Evolutionary conservation across 805 yeast genomes (phyloP), one percentile per base, ranked within the genome.

Genomic region (Candida tibetensis): DNA sequence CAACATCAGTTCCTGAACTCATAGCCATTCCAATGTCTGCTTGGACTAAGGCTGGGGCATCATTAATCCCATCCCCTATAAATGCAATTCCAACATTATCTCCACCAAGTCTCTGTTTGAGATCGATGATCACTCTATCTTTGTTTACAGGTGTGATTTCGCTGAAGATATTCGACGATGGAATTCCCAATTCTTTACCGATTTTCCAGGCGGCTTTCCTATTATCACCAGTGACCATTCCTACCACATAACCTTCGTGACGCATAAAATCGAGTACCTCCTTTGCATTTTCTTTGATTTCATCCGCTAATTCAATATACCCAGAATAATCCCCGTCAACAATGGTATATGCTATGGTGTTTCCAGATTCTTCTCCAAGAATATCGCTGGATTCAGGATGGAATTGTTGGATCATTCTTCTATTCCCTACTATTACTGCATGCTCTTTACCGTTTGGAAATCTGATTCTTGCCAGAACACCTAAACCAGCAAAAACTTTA

Each of bases 31-130:
- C 99, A 14, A 93, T 64, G 48, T 89, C 87, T 1, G 96, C 85
- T 39, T 83, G 75, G 1, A 87, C 95, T 39, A 93, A 72, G 0
- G 98, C 98, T 0, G 99, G 97, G 0, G 98, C 95, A 58, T 93
- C 99, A 60, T 93, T 93, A 48, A 93, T 86, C 42, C 99, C 99
- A 63, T 93, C 99, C 27, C 99, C 99, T 16, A 93, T 82, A 71
- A 95, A 89, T 4, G 90, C 91, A 29, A 93, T 82, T 3, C 63
- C 60, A 3, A 57, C 63, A 31, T 63, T 57, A 4, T 49, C 45
- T 2, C 62, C 62, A 1, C 71, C 70, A 30, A 55, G 58, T 13
- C 69, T 65, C 12, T 52, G 58, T 52, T 82, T 85, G 39, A 87
- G 64, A 34, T 72, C 69, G 28, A 64, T 62, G 16, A 93, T 79